phyloP scores from a whole-genome alignment of 2,329 filamentous ascomycete species.

The Trichoderma arundinaceum region DNA sequence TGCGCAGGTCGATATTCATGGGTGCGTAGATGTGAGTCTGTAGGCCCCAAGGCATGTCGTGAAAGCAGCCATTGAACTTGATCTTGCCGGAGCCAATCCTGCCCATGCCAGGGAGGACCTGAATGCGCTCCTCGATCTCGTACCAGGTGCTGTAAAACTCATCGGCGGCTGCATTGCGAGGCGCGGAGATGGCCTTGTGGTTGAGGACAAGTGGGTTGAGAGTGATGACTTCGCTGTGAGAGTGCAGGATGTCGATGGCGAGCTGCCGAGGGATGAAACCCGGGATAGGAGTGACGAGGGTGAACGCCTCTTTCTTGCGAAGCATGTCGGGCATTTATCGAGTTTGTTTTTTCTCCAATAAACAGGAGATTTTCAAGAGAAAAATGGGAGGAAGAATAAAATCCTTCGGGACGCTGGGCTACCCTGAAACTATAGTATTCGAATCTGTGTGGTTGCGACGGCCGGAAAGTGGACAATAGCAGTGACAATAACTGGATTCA shows the following conservation, averaged over 20 bases:
- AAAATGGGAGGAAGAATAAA: background rate
- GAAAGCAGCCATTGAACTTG: constrained; percentile 73
- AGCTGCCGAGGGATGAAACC: constrained; percentile 73
- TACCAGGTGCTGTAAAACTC: constrained; percentile 78
- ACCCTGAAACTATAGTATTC: background rate
- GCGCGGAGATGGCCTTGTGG: constrained; percentile 68
- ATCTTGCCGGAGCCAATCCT: constrained; percentile 69
- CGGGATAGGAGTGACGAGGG: constrained; percentile 72
- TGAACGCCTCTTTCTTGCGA: constrained; percentile 69
- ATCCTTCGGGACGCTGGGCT: background rate
- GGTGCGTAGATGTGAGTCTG: constrained; percentile 75
- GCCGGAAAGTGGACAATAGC: background rate
- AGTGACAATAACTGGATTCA: constrained; percentile 17
- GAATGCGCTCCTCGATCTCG: constrained; percentile 72
- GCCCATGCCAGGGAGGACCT: constrained; percentile 69
- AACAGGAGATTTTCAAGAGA: background rate
- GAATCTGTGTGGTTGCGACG: background rate
- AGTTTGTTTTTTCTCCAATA: background rate
- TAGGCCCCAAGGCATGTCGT: constrained; percentile 73
- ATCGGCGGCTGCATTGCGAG: constrained; percentile 69
- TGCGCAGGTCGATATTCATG: constrained; percentile 68
- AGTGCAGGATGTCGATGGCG: constrained; percentile 74
- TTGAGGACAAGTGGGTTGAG: constrained; percentile 71
- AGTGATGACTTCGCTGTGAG: constrained; percentile 72
- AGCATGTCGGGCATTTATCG: constrained; percentile 50